Evolutionary conservation across 176 grass and related monocot genomes (phyloP).

Genomic region (Oryza australiensis): DNA sequence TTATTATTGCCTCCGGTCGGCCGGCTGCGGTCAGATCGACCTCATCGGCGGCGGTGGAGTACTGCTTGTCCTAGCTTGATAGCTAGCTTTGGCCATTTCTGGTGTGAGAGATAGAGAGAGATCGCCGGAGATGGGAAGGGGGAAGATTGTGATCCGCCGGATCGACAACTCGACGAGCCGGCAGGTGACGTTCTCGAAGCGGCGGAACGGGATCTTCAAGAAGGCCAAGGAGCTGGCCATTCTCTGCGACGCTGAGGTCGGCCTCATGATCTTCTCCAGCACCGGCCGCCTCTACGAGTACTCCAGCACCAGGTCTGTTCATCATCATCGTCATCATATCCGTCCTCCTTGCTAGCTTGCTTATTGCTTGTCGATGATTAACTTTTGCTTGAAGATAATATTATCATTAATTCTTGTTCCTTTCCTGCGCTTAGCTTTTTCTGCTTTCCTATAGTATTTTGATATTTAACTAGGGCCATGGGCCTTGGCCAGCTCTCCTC

Average conservation of each 20-base stretch:
- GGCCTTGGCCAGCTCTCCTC: neutral
- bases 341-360: too few relatives aligned
- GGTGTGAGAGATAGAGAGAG: neutral
- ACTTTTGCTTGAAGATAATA: neutral
- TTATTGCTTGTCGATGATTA: neutral
- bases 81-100: neutral
- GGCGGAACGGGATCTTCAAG: constrained; percentile 87
- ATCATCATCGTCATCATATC: neutral
- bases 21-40: neutral
- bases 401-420: neutral
- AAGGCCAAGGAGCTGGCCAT: constrained; percentile 93
- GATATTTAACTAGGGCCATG: neutral
- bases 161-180: constrained; percentile 91
- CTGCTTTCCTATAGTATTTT: neutral
- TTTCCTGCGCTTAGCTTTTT: constrained; percentile 13
- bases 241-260: constrained; percentile 91
- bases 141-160: constrained; percentile 90
- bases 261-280: constrained; percentile 89
- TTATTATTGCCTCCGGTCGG: neutral
- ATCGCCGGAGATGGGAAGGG: constrained; percentile 60
- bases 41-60: neutral
- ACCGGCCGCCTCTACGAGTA: constrained; percentile 88
- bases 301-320: constrained; percentile 65
- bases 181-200: constrained; percentile 91
- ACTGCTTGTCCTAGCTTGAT: neutral